Evolutionary conservation across 495 filamentous ascomycete species (phyloP).

Genomic region (Physcia stellaris): DNA sequence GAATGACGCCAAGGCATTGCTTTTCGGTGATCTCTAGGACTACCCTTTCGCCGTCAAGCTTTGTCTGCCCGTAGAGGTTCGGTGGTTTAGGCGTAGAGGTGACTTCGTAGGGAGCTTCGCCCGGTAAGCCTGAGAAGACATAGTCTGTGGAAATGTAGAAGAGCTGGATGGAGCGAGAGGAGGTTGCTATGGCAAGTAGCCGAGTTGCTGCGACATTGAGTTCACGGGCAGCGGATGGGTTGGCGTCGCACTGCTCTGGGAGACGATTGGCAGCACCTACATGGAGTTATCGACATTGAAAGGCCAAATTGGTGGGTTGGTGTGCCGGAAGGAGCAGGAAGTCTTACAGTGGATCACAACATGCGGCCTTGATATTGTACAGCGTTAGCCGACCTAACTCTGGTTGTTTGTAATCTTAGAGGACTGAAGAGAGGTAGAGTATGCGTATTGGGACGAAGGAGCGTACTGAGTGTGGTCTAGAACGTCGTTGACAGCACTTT

Average conservation of each 20-base stretch:
- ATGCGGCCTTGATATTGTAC: too few species aligned
- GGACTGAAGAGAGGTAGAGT: too few species aligned
- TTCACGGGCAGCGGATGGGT: conserved; percentile 59
- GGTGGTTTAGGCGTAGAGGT: conserved; percentile 52
- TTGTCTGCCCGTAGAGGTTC: conserved; percentile 81
- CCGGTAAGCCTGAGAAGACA: conserved; percentile 68
- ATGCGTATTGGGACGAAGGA: conserved; percentile 7
- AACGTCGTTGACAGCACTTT: conserved; percentile 42
- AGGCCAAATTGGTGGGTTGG: too few species aligned
- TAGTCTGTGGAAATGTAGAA: conserved; percentile 96
- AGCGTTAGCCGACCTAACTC: neutral
- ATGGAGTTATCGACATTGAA: too few species aligned
- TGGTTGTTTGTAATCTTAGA: too few species aligned
- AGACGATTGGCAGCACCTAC: conserved; percentile 81
- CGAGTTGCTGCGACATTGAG: conserved; percentile 65
- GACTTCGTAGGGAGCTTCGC: conserved; percentile 74
- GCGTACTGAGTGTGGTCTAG: conserved; percentile 52
- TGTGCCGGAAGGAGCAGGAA: too few species aligned
- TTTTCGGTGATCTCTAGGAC: conserved; percentile 45
- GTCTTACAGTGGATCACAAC: conserved; percentile 75
- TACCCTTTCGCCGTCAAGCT: conserved; percentile 69
- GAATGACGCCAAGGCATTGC: conserved; percentile 46
- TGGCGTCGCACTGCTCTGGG: conserved; percentile 68
- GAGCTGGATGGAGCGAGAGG: conserved; percentile 48
- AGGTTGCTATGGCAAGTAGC: conserved; percentile 51